Conservation (phyloP, 164 flowering plant species). For the Stephania yunnanensis region DNA sequence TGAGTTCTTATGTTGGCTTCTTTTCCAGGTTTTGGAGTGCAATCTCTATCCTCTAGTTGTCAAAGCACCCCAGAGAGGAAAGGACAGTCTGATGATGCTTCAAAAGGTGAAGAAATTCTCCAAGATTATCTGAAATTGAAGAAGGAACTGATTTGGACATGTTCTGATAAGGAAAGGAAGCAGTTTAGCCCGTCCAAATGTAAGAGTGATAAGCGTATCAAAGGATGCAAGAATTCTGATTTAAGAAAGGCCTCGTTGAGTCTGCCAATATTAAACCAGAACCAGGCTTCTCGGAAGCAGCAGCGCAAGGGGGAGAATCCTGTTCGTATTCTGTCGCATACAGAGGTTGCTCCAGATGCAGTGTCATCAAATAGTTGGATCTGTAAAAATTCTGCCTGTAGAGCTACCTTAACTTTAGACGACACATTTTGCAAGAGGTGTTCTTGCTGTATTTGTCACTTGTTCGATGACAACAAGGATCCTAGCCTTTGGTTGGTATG, state of each 20-base stretch:
- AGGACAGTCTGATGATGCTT: constrained; percentile 47
- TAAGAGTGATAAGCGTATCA: constrained; percentile 43
- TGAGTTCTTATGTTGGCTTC: constrained; percentile 6
- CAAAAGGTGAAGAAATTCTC: constrained; percentile 49
- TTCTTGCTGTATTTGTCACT: constrained; percentile 96
- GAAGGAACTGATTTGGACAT: constrained; percentile 44
- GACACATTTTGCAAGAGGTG: constrained; percentile 96
- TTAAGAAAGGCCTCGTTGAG: constrained; percentile 38
- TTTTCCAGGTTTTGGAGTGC: constrained; percentile 46
- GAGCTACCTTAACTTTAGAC: constrained; percentile 65
- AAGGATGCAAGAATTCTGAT: constrained; percentile 55
- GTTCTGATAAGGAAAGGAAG: constrained; percentile 48
- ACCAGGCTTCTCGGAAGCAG: constrained; percentile 50
- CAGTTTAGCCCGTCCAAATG: constrained; percentile 35
- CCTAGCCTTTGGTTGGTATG: constrained; percentile 99
- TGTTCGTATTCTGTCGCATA: constrained; percentile 31
- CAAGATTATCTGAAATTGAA: constrained; percentile 48
- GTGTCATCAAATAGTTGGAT: constrained; percentile 55
- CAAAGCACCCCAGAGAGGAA: constrained; percentile 65
- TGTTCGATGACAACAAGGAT: constrained; percentile 96
- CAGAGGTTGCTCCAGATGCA: constrained; percentile 44
- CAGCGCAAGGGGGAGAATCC: constrained; percentile 77
- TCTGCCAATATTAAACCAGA: constrained; percentile 18
- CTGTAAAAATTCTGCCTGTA: constrained; percentile 93
- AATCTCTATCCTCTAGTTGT: constrained; percentile 55